Conservation (phyloP, 768 basidiomycete genomes). For the Panaeolus cyanescens region DNA sequence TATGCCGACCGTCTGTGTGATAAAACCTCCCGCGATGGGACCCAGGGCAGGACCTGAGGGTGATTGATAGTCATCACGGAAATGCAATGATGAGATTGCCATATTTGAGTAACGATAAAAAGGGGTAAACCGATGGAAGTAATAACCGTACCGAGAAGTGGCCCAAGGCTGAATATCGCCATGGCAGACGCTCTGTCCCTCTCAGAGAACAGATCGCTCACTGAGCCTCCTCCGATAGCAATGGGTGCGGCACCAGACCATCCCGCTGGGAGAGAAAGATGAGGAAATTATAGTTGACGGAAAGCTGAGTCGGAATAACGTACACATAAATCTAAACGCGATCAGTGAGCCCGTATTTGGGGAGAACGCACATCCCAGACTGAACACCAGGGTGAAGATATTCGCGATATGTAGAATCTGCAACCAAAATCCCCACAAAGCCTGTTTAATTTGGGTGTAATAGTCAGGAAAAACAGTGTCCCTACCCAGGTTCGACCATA, state of each 20-base stretch:
- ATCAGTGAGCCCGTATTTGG: constrained; percentile 54
- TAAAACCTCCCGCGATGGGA: constrained; percentile 70
- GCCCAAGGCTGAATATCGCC: constrained; percentile 67
- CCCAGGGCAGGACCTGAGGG: constrained; percentile 51
- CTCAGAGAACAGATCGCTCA: constrained; percentile 68
- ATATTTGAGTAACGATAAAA: neutral
- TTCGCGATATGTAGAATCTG: constrained; percentile 67
- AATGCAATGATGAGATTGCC: neutral
- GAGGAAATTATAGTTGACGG: neutral
- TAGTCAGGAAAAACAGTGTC: neutral
- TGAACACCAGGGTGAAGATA: constrained; percentile 59
- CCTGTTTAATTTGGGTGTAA: neutral
- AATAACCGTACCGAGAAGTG: constrained; percentile 54
- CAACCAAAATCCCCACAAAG: neutral
- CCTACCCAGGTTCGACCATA: constrained; percentile 71
- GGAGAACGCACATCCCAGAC: constrained; percentile 66
- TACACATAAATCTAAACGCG: constrained; percentile 66
- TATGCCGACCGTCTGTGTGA: constrained; percentile 55
- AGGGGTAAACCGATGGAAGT: too few species aligned
- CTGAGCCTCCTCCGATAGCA: constrained; percentile 62
- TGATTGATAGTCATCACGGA: neutral
- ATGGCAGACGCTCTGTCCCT: constrained; percentile 59
- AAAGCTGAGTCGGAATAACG: too few species aligned
- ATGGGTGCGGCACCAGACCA: constrained; percentile 67
- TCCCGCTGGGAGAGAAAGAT: constrained; percentile 46